Percentiles rank a stretch among this genome's conserved stretches.
phyloP scores from a whole-genome alignment of 495 filamentous ascomycete species.

The Stereocaulon alpinum region DNA sequence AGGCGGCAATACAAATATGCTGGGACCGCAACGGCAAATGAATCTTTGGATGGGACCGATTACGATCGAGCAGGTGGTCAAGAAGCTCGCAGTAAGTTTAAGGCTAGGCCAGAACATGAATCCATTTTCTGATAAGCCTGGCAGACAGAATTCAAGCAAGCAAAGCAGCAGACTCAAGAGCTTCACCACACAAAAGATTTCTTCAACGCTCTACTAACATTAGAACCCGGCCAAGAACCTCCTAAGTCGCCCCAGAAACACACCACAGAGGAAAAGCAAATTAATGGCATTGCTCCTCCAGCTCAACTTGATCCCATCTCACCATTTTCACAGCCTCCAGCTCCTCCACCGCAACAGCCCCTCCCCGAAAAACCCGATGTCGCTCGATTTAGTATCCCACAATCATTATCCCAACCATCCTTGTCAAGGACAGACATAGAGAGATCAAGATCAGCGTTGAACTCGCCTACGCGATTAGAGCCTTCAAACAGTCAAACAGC shows the following conservation, averaged over 20 bases:
- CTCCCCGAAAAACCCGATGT: constrained; percentile 82
- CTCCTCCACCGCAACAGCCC: constrained; percentile 84
- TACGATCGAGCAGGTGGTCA: constrained; percentile 89
- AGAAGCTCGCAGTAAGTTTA: constrained; percentile 73
- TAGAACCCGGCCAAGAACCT: constrained; percentile 58
- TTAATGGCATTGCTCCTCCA: constrained; percentile 37
- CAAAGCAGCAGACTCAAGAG: constrained; percentile 77
- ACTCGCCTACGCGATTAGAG: constrained; percentile 54
- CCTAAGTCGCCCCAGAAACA: constrained; percentile 34
- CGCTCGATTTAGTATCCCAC: constrained; percentile 35
- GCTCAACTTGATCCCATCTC: constrained; percentile 48
- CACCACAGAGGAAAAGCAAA: constrained; percentile 31
- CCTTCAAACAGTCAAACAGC: constrained; percentile 63
- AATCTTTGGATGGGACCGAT: constrained; percentile 80
- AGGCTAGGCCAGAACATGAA: background rate
- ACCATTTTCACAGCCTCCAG: constrained; percentile 78
- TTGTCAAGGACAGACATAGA: constrained; percentile 69
- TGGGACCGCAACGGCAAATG: constrained; percentile 57
- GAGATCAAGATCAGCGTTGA: constrained; percentile 48
- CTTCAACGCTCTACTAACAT: constrained; percentile 60
- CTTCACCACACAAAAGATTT: constrained; percentile 73
- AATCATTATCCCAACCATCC: constrained; percentile 39
- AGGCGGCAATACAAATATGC: constrained; percentile 46
- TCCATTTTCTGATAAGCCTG: background rate
- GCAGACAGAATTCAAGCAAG: constrained; percentile 78